These are phyloP conservation scores for Quercus tomentella DNA, from an alignment of 331 rosid genomes.

Conservation along the genomic window DNA sequence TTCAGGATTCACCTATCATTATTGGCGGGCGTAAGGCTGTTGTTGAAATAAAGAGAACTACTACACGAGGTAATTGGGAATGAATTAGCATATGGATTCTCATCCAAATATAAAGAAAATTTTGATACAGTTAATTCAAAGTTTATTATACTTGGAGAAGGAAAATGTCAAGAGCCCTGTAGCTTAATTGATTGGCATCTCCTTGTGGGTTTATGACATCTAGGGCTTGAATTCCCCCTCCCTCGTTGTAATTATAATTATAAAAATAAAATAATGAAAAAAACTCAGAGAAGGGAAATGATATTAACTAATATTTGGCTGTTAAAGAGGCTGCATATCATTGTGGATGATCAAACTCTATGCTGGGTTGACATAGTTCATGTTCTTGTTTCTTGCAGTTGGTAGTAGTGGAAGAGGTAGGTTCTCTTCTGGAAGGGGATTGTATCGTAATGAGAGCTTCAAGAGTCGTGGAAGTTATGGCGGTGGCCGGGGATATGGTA, in stretches of 20 bases:
- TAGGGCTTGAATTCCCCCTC: too few species aligned
- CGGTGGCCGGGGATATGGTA: constrained; percentile 43
- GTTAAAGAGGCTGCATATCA: not conserved
- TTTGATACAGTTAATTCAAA: not conserved
- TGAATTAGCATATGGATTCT: not conserved
- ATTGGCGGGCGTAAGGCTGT: constrained; percentile 45
- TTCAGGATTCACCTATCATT: constrained; percentile 60
- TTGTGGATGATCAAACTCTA: constrained; percentile 1
- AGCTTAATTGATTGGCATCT: too few species aligned
- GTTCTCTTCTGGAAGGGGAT: constrained; percentile 43
- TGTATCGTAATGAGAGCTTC: constrained; percentile 52
- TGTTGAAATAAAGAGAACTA: constrained; percentile 64
- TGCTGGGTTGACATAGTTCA: constrained; percentile 3
- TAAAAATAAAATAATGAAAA: too few species aligned
- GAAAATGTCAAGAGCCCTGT: too few species aligned
- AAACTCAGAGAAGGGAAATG: not conserved
- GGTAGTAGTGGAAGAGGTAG: constrained; percentile 53
- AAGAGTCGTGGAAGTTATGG: constrained; percentile 52
- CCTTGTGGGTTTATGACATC: too few species aligned
- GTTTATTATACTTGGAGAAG: not conserved
- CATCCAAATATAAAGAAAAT: not conserved
- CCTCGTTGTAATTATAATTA: too few species aligned
- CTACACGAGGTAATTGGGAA: constrained; percentile 52
- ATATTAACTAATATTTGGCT: not conserved
- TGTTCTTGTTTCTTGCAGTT: constrained; percentile 32